Conservation (phyloP, 192 early-diverging fungal species). For the Mortierella hygrophila region DNA sequence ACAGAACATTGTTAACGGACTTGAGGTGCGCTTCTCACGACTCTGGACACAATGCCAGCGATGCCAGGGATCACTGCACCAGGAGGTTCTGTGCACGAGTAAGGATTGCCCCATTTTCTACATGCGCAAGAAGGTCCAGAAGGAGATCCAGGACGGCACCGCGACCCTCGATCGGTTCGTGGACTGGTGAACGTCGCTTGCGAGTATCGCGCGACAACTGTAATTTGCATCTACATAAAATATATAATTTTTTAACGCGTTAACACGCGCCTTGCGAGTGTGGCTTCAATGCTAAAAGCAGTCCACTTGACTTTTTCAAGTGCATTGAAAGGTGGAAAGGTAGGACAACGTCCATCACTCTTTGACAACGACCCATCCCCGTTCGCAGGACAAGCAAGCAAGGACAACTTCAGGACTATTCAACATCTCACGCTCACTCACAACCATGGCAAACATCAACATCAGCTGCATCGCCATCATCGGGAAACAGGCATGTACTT, state of each 20-base stretch:
- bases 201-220: background rate
- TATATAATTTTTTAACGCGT: background rate
- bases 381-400: background rate
- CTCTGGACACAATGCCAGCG: constrained; percentile 99
- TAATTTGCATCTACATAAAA: background rate
- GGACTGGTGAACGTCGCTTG: constrained; percentile 22
- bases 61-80: constrained; percentile 94
- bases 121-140: constrained; percentile 97
- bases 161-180: constrained; percentile 80
- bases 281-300: constrained; percentile 1
- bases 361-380: background rate
- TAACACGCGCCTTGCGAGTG: background rate
- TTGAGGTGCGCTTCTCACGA: constrained; percentile 83
- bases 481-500: constrained; percentile 66
- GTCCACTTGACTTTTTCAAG: background rate
- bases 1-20: constrained; percentile 73
- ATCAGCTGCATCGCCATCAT: constrained; percentile 71
- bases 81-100: constrained; percentile 95
- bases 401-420: background rate
- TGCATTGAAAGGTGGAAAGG: no score
- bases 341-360: background rate
- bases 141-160: constrained; percentile 86
- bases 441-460: constrained; percentile 59
- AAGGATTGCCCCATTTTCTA: constrained; percentile 98
- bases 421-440: background rate